phyloP scores from a whole-genome alignment of 371 early-diverging fungal species.

The Mortierella sp. region DNA sequence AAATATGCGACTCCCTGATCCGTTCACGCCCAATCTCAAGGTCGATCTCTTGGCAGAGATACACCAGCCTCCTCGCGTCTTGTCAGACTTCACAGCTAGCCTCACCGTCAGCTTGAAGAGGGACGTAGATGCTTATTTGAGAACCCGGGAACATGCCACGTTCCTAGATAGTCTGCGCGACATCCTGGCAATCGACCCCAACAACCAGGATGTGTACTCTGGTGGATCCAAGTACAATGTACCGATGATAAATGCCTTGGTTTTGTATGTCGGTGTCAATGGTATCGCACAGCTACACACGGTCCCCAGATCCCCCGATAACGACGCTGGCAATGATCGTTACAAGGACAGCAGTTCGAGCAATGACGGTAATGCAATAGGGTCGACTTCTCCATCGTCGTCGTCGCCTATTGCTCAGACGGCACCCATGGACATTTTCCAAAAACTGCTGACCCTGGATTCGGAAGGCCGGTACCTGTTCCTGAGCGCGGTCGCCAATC shows the following conservation, averaged over 20 bases:
- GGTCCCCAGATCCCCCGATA: conserved; percentile 27
- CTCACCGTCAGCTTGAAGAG: conserved; percentile 72
- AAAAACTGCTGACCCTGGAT: conserved; percentile 82
- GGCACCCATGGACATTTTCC: conserved; percentile 87
- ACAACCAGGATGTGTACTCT: conserved; percentile 39
- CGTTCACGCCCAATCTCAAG: conserved; percentile 95
- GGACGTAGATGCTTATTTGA: conserved; percentile 80
- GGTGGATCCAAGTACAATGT: conserved; percentile 77
- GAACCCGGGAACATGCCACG: conserved; percentile 64
- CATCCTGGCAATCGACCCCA: conserved; percentile 55
- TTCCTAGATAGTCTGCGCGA: conserved; percentile 71
- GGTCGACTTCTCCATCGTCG: not conserved
- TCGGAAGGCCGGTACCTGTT: conserved; percentile 92
- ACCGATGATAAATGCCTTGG: conserved; percentile 87
- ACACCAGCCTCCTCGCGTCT: conserved; percentile 83
- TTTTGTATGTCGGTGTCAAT: conserved; percentile 87
- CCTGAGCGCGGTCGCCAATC: conserved; percentile 94
- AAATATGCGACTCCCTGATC: conserved; percentile 96
- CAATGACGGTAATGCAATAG: not conserved
- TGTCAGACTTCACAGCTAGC: conserved; percentile 82
- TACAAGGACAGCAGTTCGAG: not conserved
- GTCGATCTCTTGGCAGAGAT: conserved; percentile 91
- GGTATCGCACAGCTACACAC: conserved; percentile 74
- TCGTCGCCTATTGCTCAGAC: conserved; percentile 74
- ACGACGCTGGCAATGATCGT: not conserved